phyloP scores from a whole-genome alignment of 371 early-diverging fungal species.

The Batrachochytrium dendrobatidis region DNA sequence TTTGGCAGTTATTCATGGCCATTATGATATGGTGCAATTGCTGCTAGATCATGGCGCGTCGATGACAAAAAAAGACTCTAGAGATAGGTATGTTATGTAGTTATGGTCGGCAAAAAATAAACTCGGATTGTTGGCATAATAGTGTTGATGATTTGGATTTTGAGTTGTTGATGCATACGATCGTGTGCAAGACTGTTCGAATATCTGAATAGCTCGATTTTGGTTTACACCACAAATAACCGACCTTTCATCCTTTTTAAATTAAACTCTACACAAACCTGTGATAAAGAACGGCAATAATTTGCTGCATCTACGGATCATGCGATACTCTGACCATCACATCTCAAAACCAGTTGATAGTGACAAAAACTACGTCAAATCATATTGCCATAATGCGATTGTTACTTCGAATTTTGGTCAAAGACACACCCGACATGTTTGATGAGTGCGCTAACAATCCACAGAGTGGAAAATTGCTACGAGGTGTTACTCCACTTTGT shows the following conservation, averaged over 20 bases:
- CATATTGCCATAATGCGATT: slow-evolving; percentile 54
- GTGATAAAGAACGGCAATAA: slow-evolving; percentile 18
- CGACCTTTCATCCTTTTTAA: slow-evolving; percentile 9
- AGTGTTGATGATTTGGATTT: not conserved
- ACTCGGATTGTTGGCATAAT: not conserved
- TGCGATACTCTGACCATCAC: slow-evolving; percentile 44
- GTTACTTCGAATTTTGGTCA: slow-evolving; percentile 35
- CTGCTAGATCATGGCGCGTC: slow-evolving; percentile 41
- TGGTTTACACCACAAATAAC: too few relatives aligned
- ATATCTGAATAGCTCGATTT: too few relatives aligned
- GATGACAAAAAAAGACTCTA: slow-evolving; percentile 55
- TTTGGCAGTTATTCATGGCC: slow-evolving; percentile 60
- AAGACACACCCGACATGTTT: slow-evolving; percentile 34
- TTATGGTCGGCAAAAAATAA: not conserved
- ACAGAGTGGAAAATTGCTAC: slow-evolving; percentile 47
- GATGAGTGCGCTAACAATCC: slow-evolving; percentile 49
- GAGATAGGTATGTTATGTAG: slow-evolving; percentile 50
- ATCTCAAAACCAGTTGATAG: slow-evolving; percentile 39
- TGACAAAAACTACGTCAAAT: slow-evolving; percentile 23
- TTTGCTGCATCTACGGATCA: slow-evolving; percentile 21
- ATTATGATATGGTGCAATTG: slow-evolving; percentile 46
- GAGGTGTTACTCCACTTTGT: slow-evolving; percentile 68
- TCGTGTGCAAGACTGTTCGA: not conserved
- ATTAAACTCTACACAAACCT: slow-evolving; percentile 12
- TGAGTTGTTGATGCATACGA: not conserved